Conservation (phyloP, 2,329 filamentous ascomycete species). For the Coniochaeta sp. region DNA sequence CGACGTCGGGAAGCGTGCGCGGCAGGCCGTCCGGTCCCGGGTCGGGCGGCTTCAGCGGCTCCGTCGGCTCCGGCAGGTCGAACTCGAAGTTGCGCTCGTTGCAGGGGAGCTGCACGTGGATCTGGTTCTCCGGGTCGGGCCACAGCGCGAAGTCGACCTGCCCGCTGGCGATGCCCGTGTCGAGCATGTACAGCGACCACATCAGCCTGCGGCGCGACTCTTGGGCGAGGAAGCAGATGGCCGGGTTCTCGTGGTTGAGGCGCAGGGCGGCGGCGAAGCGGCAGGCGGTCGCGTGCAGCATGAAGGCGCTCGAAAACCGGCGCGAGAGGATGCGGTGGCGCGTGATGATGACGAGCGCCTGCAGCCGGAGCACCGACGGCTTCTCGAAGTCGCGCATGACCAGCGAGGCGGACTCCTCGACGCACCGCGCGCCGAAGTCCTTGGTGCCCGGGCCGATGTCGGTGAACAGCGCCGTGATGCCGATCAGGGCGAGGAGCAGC, state of each 20-base stretch:
- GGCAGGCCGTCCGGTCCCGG: slow-evolving; percentile 33
- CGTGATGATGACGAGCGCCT: slow-evolving; percentile 36
- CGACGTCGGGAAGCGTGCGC: slow-evolving; percentile 41
- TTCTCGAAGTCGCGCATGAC: slow-evolving; percentile 46
- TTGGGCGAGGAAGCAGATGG: slow-evolving; percentile 33
- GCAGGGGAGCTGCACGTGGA: slow-evolving; percentile 40
- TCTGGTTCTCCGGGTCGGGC: slow-evolving; percentile 27
- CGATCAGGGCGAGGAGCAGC: slow-evolving; percentile 45
- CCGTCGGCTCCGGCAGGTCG: slow-evolving; percentile 47
- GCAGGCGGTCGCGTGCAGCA: slow-evolving; percentile 36
- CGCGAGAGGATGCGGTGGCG: slow-evolving; percentile 38
- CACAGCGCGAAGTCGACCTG: slow-evolving; percentile 39
- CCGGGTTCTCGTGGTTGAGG: slow-evolving; percentile 39
- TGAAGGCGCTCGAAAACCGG: slow-evolving; percentile 38
- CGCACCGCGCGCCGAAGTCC: slow-evolving; percentile 45
- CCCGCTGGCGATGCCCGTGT: slow-evolving; percentile 38
- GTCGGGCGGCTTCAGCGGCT: slow-evolving; percentile 36
- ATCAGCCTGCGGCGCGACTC: slow-evolving; percentile 37
- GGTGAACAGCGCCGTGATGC: slow-evolving; percentile 48
- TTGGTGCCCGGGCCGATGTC: slow-evolving; percentile 44
- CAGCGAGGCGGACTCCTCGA: slow-evolving; percentile 45
- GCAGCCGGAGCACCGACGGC: slow-evolving; percentile 49
- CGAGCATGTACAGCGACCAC: slow-evolving; percentile 42
- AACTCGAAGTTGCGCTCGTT: slow-evolving; percentile 48
- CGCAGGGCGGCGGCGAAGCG: slow-evolving; percentile 41